phyloP scores from a whole-genome alignment of 2,329 filamentous ascomycete species.

The Ophiostoma sp. region DNA sequence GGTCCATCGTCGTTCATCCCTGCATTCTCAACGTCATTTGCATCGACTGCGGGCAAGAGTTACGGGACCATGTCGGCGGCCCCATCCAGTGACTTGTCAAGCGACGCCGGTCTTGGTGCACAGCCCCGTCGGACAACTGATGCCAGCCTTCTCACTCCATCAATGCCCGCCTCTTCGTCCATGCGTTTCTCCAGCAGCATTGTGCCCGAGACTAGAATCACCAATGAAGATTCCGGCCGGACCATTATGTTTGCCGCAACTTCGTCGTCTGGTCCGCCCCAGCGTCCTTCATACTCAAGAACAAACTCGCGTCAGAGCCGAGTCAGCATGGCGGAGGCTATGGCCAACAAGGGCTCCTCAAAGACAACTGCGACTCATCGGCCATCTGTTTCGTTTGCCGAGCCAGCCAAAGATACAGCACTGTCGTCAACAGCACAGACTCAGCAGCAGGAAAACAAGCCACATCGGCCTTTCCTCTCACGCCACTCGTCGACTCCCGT shows the following conservation, averaged over 20 bases:
- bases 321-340: constrained; percentile 44
- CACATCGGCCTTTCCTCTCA: constrained; percentile 18
- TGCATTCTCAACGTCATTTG: constrained; percentile 16
- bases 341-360: constrained; percentile 14
- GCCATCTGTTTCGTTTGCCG: constrained; percentile 54
- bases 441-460: constrained; percentile 39
- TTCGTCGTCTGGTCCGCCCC: constrained; percentile 33
- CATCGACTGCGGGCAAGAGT: constrained; percentile 21
- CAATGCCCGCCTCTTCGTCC: constrained; percentile 32
- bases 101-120: neutral
- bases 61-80: constrained; percentile 29
- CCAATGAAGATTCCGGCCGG: constrained; percentile 57
- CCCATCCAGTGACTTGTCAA: neutral
- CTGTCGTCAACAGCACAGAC: neutral
- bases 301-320: constrained; percentile 43
- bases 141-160: neutral
- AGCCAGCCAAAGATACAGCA: constrained; percentile 31
- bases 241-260: constrained; percentile 68
- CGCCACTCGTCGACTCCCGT: constrained; percentile 21
- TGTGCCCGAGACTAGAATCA: constrained; percentile 63
- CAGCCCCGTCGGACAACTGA: neutral
- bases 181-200: constrained; percentile 67
- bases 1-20: constrained; percentile 14
- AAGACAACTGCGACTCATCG: neutral
- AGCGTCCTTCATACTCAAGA: constrained; percentile 39